Evolutionary conservation across 2,329 filamentous ascomycete species (phyloP), one percentile per base, ranked within the genome.

Genomic region (Septoria linicola): DNA sequence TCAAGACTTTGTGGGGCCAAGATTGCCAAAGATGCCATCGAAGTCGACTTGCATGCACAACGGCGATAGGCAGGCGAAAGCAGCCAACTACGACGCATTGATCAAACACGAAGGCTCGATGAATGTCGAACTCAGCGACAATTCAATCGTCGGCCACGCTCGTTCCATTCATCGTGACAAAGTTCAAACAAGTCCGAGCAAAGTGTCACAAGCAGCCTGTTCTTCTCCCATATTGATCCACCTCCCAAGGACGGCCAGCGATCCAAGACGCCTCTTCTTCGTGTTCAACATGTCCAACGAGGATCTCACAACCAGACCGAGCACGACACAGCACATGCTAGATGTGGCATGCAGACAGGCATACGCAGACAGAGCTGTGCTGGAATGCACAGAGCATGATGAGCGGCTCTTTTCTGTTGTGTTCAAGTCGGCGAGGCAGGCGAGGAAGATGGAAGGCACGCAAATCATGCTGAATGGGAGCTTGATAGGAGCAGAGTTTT

Each of bases 251-350:
- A 43, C 31, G 0, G 4, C 41, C 13, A 23, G 14, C 2, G 41
- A 43, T 2, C 41, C 41, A 3, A 17, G 41, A 2, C 23, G 41
- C 25, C 41, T 43, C 11, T 25, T 43, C 10, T 43, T 43, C 41
- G 27, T 32, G 14, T 16, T 43, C 6, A 25, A 43, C 2, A 16
- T 32, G 4, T 2, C 25, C 8, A 16, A 34, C n/a, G 41, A 43
- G 17, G 41, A 43, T 5, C 11, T 43, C 4, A 14, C 27, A 21
- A n/a, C 10, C 41, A 16, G 11, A 16, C 13, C 23, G 6, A 2
- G 11, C 27, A 31, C 27, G 23, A 30, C n/a, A 5, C 6, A 3
- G 20, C 14, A 3, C 8, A 27, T 19, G 1, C 41, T 43, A 3
- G 11, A 14, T 5, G 16, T 16, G 8, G 20, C 21, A 8, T 43